phyloP scores from a whole-genome alignment of 805 yeast species.

The Kuraishia floccosa region DNA sequence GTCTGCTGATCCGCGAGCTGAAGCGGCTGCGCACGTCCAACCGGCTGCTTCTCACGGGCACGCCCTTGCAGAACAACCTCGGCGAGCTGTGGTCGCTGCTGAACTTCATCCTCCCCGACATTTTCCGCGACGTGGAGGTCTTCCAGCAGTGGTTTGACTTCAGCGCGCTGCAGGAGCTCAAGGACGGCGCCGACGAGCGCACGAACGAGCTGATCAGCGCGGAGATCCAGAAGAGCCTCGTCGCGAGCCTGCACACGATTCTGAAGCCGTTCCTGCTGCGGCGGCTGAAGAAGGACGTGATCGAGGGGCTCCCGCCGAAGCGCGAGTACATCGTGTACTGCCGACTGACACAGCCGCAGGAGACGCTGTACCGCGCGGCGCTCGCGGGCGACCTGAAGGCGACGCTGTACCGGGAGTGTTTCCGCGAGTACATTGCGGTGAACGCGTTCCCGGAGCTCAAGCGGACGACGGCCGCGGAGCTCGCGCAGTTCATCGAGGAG shows the following conservation, averaged over 20 bases:
- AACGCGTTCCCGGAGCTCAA: not conserved
- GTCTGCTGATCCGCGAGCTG: conserved; percentile 60
- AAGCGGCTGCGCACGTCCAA: conserved; percentile 60
- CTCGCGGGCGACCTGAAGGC: conserved; percentile 30
- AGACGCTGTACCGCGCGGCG: conserved; percentile 45
- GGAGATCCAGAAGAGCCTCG: conserved; percentile 47
- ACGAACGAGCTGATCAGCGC: conserved; percentile 41
- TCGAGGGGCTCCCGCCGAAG: conserved; percentile 70
- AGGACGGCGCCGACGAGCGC: conserved; percentile 24
- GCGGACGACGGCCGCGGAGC: conserved; percentile 9
- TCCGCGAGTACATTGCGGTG: conserved; percentile 38
- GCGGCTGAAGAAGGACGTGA: conserved; percentile 67
- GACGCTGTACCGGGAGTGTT: conserved; percentile 31
- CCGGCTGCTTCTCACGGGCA: conserved; percentile 82
- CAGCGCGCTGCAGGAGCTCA: conserved; percentile 36
- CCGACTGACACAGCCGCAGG: conserved; percentile 53
- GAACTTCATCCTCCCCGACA: conserved; percentile 86
- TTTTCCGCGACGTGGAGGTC: conserved; percentile 79
- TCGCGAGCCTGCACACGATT: conserved; percentile 75
- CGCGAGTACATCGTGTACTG: conserved; percentile 80
- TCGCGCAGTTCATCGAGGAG: conserved; percentile 28
- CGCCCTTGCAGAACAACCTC: conserved; percentile 88
- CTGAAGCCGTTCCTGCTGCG: conserved; percentile 81
- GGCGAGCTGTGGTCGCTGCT: conserved; percentile 87
- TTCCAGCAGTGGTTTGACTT: conserved; percentile 95